Base-by-base conservation (phyloP, 768 basidiomycete genomes). In the Auriscalpium vulgare region DNA sequence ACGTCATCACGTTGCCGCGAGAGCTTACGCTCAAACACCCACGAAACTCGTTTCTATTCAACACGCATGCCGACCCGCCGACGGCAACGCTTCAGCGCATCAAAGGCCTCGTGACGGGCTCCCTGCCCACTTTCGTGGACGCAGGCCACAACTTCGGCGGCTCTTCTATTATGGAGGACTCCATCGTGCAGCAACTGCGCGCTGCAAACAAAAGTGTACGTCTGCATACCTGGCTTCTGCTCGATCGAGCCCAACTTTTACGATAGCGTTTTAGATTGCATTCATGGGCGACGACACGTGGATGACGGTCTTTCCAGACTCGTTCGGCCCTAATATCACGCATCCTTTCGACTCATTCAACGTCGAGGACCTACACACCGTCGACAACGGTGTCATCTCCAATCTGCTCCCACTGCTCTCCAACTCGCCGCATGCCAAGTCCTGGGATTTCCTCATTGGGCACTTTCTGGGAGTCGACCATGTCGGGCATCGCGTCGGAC, bases 221-320 rank as follows among this genome's bases (percentile, higher is more conserved):
- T 64, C 10, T 56, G 58, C 44, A 56, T 19, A 14, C 23, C 19
- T 11, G 29, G 17, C n/a, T 16, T 7, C 23, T 51, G 23, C n/a
- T 52, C 59, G 50, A 59, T 46, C 7, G 55, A 51, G 35, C 29
- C 34, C 34, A 54, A 29, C 46, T 47, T 50, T 43, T 16, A 35
- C 53, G 34, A 43, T 17, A 48, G 50, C 54, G 47, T 54, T 56
- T 53, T 66, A 88, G 80, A 71, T 91, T 51, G 91, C 88, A 1
- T 88, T 97, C 67, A 91, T 91, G 84, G 95, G 97, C 0, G 95
- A 98, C 65, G 93, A 98, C 68, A 99, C 97, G 0, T 99, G 97
- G 97, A 81, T 88, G 70, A 80, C 85, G 1, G 80, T 95, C 11
- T 99, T 94, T 66, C 91, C 95, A 0, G 72, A 79, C 52, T 72